These are phyloP conservation scores for Chytridiales sp. DNA, from an alignment of 371 early-diverging fungal genomes.

Conservation along the genomic window DNA sequence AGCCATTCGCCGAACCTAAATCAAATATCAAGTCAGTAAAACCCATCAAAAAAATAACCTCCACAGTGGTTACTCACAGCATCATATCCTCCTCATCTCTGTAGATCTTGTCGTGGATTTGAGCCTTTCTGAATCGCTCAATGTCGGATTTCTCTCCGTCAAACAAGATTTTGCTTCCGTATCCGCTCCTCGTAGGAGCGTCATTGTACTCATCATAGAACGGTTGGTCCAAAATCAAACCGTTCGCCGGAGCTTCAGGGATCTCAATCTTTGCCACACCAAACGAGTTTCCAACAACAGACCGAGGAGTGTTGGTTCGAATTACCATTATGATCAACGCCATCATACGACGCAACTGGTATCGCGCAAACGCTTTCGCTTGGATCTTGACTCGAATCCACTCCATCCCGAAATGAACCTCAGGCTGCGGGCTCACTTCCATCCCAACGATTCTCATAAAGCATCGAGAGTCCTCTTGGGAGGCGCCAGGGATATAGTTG, in stretches of 20 bases:
- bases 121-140: constrained; percentile 28
- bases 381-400: constrained; percentile 45
- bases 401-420: constrained; percentile 45
- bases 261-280: constrained; percentile 37
- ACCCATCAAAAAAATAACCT: too few relatives aligned
- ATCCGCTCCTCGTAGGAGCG: constrained; percentile 16
- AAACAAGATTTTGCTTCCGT: constrained; percentile 18
- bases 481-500: constrained; percentile 45
- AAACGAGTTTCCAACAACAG: constrained; percentile 44
- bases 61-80: constrained; percentile 5
- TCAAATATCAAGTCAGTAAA: not conserved
- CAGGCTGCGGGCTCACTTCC: constrained; percentile 24
- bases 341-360: constrained; percentile 48
- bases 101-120: constrained; percentile 41
- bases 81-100: constrained; percentile 34
- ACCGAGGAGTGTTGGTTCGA: constrained; percentile 45
- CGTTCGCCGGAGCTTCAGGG: constrained; percentile 38
- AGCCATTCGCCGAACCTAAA: constrained; percentile 41
- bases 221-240: constrained; percentile 42
- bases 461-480: constrained; percentile 36
- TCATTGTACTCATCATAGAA: constrained; percentile 34
- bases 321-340: constrained; percentile 40
- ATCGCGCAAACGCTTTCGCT: constrained; percentile 35
- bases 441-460: constrained; percentile 36
- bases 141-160: constrained; percentile 15